Conservation (phyloP, 148 eudicot genomes). For the Drosera capensis region DNA sequence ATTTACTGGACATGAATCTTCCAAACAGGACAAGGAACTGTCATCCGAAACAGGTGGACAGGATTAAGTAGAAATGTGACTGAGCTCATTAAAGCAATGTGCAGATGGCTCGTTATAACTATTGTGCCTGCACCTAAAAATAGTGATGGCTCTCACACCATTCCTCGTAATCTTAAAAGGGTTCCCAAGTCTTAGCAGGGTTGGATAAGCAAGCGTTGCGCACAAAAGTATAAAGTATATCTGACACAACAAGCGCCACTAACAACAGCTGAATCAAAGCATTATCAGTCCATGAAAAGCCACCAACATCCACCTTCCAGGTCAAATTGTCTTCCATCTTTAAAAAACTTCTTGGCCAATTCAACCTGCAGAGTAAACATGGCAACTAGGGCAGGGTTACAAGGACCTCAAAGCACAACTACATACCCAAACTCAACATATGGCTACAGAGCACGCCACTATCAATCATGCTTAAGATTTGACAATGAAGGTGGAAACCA, state of each 20-base stretch:
- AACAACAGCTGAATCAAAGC: not conserved
- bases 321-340: conserved; percentile 64
- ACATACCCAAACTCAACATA: conserved; percentile 2
- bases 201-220: not conserved
- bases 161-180: not conserved
- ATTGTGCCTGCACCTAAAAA: not conserved
- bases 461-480: too few relatives aligned
- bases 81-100: too few relatives aligned
- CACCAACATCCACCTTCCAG: conserved; percentile 63
- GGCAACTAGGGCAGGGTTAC: conserved; percentile 3
- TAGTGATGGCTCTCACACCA: not conserved
- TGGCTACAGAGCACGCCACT: too few relatives aligned
- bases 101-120: not conserved
- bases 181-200: not conserved
- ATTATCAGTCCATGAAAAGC: not conserved
- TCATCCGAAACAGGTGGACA: too few relatives aligned
- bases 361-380: conserved; percentile 35
- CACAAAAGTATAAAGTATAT: not conserved
- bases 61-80: too few relatives aligned
- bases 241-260: not conserved
- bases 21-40: too few relatives aligned
- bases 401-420: not conserved
- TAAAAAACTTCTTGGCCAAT: conserved; percentile 55
- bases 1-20: too few relatives aligned
- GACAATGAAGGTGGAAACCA: too few relatives aligned